Percentiles rank a stretch among this genome's conserved stretches.
Evolutionary conservation across 306 rosid genomes (phyloP).

Genomic region (Lathyrus tuberosus): DNA sequence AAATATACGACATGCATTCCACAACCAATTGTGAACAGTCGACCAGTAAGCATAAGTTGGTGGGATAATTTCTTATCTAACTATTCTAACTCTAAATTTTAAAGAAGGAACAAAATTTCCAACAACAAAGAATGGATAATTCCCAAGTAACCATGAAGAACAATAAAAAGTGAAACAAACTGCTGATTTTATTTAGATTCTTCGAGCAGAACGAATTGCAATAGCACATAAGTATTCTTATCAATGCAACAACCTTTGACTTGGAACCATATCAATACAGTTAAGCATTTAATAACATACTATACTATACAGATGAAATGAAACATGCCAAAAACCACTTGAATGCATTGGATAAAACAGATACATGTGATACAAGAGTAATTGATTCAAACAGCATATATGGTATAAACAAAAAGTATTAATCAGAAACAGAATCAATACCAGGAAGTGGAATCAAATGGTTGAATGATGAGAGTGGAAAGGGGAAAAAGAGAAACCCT

Average conservation of each 20-base stretch:
- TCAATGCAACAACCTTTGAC: slow-evolving; percentile 23
- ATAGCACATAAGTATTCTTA: slow-evolving; percentile 4
- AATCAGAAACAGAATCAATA: slow-evolving; percentile 42
- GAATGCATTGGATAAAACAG: slow-evolving; percentile 16
- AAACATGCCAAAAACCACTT: slow-evolving; percentile 17
- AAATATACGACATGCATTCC: background rate
- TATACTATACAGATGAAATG: slow-evolving; percentile 16
- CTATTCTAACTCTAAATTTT: background rate
- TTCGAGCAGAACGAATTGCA: slow-evolving; percentile 23
- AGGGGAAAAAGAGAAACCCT: background rate
- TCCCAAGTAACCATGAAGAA: slow-evolving; percentile 21
- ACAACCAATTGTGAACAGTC: background rate
- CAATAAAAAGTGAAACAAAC: slow-evolving; percentile 33
- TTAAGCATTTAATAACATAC: slow-evolving; percentile 19
- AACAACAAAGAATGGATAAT: slow-evolving; percentile 11
- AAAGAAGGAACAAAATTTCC: slow-evolving; percentile 16
- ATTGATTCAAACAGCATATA: slow-evolving; percentile 67
- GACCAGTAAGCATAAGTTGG: slow-evolving; percentile 15
- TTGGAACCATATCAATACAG: slow-evolving; percentile 25
- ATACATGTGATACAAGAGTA: slow-evolving; percentile 36
- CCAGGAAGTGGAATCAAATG: slow-evolving; percentile 41
- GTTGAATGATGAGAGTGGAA: slow-evolving; percentile 18
- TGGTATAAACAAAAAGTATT: background rate
- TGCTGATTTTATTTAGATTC: slow-evolving; percentile 22
- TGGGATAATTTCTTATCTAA: slow-evolving; percentile 19